Conservation (phyloP, 2,329 filamentous ascomycete genomes). For the Penicillium hordei region DNA sequence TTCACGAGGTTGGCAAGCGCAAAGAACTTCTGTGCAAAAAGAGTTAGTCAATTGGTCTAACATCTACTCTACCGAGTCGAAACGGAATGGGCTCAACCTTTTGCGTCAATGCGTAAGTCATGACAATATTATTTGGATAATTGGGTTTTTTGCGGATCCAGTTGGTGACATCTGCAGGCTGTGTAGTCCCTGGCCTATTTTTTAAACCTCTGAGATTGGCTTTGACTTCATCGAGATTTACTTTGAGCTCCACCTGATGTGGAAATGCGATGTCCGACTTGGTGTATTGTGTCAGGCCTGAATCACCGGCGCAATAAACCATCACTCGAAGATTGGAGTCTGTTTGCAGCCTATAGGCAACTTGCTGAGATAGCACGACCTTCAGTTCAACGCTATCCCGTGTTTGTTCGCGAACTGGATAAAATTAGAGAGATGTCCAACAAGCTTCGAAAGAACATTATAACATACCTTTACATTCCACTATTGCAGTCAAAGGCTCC, state of each 20-base stretch:
- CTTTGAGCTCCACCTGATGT: conserved; percentile 85
- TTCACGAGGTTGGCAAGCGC: conserved; percentile 74
- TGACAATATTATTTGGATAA: conserved; percentile 74
- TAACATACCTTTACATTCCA: conserved; percentile 69
- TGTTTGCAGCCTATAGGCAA: conserved; percentile 56
- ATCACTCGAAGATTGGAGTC: conserved; percentile 70
- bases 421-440: conserved; percentile 20
- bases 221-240: conserved; percentile 84
- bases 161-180: conserved; percentile 85
- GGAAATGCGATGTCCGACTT: conserved; percentile 79
- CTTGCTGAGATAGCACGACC: conserved; percentile 56
- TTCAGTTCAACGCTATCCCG: conserved; percentile 59
- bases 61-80: neutral
- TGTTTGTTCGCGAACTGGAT: conserved; percentile 58
- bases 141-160: conserved; percentile 65
- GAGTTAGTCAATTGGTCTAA: neutral
- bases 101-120: conserved; percentile 88
- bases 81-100: conserved; percentile 61
- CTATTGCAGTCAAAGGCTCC: conserved; percentile 62
- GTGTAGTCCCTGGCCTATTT: conserved; percentile 91
- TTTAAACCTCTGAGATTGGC: conserved; percentile 93
- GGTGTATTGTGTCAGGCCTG: conserved; percentile 56
- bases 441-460: neutral
- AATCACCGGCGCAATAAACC: conserved; percentile 76
- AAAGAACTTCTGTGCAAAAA: conserved; percentile 62